Conservation (phyloP, 1,139 yeast genomes). For the Sugiyamaella paludigena region DNA sequence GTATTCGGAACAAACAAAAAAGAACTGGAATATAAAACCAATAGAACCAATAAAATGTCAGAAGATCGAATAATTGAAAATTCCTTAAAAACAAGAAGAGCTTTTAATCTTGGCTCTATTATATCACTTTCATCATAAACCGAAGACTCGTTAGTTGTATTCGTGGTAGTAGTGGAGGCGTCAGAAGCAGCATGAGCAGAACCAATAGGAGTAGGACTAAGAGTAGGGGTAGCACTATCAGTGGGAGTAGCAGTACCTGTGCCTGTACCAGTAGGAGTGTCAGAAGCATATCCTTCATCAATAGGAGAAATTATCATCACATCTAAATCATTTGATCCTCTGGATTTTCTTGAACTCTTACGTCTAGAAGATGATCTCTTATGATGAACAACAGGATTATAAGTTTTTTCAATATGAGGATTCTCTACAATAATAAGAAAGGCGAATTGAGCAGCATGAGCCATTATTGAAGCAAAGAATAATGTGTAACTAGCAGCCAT, state of each 20-base stretch:
- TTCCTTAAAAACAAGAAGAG: constrained; percentile 59
- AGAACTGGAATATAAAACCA: constrained; percentile 46
- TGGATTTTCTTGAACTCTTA: constrained; percentile 8
- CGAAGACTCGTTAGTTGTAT: too few relatives aligned
- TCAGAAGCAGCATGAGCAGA: not conserved
- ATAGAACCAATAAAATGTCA: constrained; percentile 56
- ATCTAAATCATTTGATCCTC: not conserved
- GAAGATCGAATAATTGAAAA: constrained; percentile 65
- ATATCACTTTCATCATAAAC: constrained; percentile 10
- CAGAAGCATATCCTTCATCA: too few relatives aligned
- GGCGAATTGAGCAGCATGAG: constrained; percentile 77
- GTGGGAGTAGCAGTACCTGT: too few relatives aligned
- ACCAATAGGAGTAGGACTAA: not conserved
- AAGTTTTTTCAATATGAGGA: constrained; percentile 84
- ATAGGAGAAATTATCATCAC: not conserved
- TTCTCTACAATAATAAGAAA: constrained; percentile 77
- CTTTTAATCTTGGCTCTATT: constrained; percentile 34
- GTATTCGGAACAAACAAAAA: constrained; percentile 47
- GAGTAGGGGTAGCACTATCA: too few relatives aligned
- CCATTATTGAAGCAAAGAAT: constrained; percentile 66
- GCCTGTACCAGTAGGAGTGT: too few relatives aligned
- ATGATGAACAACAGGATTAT: constrained; percentile 42
- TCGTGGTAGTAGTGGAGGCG: too few relatives aligned
- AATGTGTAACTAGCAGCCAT: constrained; percentile 76
- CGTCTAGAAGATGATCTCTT: constrained; percentile 15